Evolutionary conservation across 306 rosid genomes (phyloP).

Genomic region (Cyamopsis tetragonoloba): DNA sequence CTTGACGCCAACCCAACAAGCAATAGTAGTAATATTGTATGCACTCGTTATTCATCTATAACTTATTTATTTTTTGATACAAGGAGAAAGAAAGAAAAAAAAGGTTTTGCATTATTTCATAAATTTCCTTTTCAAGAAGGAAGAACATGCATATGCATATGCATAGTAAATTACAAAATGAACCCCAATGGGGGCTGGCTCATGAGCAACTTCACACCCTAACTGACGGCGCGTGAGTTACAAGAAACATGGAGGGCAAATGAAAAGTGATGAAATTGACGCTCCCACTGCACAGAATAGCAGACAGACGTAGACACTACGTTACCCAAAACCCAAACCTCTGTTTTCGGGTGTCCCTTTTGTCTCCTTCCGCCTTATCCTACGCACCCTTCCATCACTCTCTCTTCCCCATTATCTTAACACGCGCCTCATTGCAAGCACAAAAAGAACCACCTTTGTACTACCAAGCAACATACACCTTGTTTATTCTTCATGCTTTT

Average conservation of each 20-base stretch:
- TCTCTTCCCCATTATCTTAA: background rate
- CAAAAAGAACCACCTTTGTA: background rate
- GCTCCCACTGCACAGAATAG: conserved; percentile 27
- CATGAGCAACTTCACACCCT: background rate
- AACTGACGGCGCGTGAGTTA: conserved; percentile 13
- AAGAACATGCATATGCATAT: too few species aligned
- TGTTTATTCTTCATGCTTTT: too few species aligned
- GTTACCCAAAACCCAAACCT: conserved; percentile 25
- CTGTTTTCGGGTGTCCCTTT: conserved; percentile 10
- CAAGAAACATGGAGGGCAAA: background rate
- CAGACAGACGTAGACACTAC: conserved; percentile 53
- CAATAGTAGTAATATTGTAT: background rate
- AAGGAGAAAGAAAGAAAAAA: too few species aligned
- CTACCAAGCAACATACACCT: too few species aligned
- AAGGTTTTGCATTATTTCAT: too few species aligned
- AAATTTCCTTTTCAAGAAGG: too few species aligned
- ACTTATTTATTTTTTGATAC: too few species aligned
- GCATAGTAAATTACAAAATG: background rate
- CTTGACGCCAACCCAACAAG: conserved; percentile 7
- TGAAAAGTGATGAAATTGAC: conserved; percentile 9
- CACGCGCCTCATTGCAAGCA: conserved; percentile 19
- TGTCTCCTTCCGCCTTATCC: conserved; percentile 29
- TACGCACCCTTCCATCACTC: conserved; percentile 15
- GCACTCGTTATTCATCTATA: too few species aligned
- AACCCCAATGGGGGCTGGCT: background rate